Conservation (phyloP, 192 early-diverging fungal species). For the Cladochytrium replicatum region DNA sequence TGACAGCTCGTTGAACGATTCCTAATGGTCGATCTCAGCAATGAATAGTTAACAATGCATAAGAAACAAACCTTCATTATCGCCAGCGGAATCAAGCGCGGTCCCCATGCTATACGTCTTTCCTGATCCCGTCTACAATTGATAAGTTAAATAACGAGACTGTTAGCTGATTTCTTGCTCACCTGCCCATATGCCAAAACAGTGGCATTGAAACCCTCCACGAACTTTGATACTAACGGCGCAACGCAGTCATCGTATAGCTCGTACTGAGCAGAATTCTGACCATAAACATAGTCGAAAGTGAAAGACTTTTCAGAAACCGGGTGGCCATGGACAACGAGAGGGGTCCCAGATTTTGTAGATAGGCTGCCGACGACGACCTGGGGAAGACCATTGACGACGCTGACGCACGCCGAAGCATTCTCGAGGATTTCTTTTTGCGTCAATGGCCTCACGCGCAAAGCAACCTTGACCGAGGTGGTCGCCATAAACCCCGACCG, state of each 20-base stretch:
- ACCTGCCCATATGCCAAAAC: constrained; percentile 45
- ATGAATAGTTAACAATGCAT: background rate
- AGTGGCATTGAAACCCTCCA: constrained; percentile 49
- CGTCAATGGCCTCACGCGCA: constrained; percentile 70
- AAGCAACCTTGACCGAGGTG: constrained; percentile 54
- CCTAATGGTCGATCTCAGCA: constrained; percentile 11
- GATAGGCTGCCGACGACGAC: constrained; percentile 15
- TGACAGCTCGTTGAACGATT: constrained; percentile 41
- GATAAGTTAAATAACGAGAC: background rate
- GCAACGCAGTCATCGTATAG: constrained; percentile 68
- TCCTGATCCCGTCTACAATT: constrained; percentile 38
- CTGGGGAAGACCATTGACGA: constrained; percentile 10
- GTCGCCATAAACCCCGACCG: too few species aligned
- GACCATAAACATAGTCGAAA: constrained; percentile 57
- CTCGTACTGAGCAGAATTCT: constrained; percentile 59
- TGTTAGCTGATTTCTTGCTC: too few species aligned
- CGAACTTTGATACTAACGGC: constrained; percentile 37
- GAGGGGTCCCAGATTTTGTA: background rate
- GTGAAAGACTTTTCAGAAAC: constrained; percentile 22
- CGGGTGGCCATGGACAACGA: constrained; percentile 4
- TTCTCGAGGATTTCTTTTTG: constrained; percentile 59
- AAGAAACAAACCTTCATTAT: constrained; percentile 6
- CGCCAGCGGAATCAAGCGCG: constrained; percentile 22
- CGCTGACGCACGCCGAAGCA: constrained; percentile 42
- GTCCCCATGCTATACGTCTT: constrained; percentile 55